A percentile compares a stretch with the other conserved stretches of the same genome.
Conservation (phyloP, 23 red algal genomes). For the Gracilariopsis chorda region DNA sequence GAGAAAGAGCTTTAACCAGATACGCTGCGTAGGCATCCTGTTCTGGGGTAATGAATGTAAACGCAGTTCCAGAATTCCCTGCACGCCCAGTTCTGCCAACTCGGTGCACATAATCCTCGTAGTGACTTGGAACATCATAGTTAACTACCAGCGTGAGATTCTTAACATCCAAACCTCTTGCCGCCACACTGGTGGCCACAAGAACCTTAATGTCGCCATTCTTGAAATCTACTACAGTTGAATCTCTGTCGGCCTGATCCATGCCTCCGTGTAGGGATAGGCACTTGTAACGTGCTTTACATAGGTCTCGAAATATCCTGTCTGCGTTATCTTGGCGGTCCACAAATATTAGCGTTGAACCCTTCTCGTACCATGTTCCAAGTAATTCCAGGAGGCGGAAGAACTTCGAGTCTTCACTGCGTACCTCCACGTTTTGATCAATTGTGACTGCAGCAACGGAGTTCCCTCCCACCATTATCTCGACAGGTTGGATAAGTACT, state of each 20-base stretch:
- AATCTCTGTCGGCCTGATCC: conserved; percentile 91
- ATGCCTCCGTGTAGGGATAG: conserved; percentile 93
- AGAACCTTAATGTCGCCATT: conserved; percentile 79
- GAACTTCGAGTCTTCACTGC: conserved; percentile 83
- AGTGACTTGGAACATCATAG: conserved; percentile 90
- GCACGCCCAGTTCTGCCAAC: conserved; percentile 96
- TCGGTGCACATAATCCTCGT: conserved; percentile 99
- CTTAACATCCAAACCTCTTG: conserved; percentile 91
- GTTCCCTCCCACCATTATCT: conserved; percentile 85
- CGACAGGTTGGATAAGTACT: conserved; percentile 65
- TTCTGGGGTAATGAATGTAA: conserved; percentile 90
- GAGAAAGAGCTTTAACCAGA: conserved; percentile 74
- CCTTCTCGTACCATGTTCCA: conserved; percentile 76
- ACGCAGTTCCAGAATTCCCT: conserved; percentile 76
- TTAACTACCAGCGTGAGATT: conserved; percentile 91
- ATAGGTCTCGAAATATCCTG: conserved; percentile 81
- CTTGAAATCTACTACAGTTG: conserved; percentile 83
- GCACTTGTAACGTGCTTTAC: conserved; percentile 66
- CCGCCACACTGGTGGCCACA: conserved; percentile 92
- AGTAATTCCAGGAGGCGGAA: conserved; percentile 83
- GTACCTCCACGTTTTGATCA: conserved; percentile 91
- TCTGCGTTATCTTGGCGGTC: conserved; percentile 95
- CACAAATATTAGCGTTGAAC: conserved; percentile 88
- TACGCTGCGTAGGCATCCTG: conserved; percentile 81
- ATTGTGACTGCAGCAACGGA: conserved; percentile 78